Evolutionary conservation across 192 early-diverging fungal genomes (phyloP), one percentile per base, ranked within the genome.

Genomic region (Backusella australiensis): DNA sequence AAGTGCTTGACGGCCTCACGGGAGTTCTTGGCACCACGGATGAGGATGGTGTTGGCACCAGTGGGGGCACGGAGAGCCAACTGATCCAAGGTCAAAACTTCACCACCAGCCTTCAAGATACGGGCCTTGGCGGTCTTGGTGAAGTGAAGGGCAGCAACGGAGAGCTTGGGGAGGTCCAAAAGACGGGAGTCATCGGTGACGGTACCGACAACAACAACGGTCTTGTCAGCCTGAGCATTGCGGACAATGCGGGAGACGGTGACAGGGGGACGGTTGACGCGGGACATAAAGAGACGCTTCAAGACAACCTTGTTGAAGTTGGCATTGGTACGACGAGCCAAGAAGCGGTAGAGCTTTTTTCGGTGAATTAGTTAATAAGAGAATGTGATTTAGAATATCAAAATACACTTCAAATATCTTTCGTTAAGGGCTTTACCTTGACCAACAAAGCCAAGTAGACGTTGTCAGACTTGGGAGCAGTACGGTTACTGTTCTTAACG

Each of bases 1-100:
- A n/a, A 99, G 93, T 99, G 98, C 95, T 97, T 99, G 86, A 96
- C 93, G 82, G 97, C 95, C 89, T 99, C 96, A 82, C 98, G 94
- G 78, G 93, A 84, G 87, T 90, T 97, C 87, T 93, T 94, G 85
- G 91, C 88, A 80, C 98, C 98, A 89, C 97, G 95, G 87, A 99
- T 91, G 67, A 99, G 89, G 73, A 99, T 83, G 78, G 94, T 96
- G 88, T 94, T 93, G 85, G 95, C 91, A 86, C 98, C 98, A 67
- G 94, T 95, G 71, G 98, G 98, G 75, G 98, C 93, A 85, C 98
- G 94, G 83, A 97, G 91, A 76, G 98, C 98, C 78, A 99, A 93
- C 91, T 99, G 97, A 86, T 99, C 98, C 69, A 99, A 90, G 76
- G 98, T 99, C 77, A 99, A 89, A 81, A 93, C 87, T 89, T 99